Conservation (phyloP, 805 yeast species). For the Spathaspora sp. region DNA sequence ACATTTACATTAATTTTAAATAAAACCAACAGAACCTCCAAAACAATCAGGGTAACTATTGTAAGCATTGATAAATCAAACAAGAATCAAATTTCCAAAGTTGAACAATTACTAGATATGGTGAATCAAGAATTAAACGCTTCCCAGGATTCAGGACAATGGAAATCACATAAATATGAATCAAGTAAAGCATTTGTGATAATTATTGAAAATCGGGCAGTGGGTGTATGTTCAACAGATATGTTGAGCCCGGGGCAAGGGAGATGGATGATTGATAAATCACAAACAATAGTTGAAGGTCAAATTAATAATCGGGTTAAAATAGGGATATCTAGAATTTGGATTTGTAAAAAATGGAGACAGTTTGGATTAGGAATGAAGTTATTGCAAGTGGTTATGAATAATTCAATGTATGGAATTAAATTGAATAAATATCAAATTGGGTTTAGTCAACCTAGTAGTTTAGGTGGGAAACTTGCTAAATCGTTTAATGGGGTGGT, state of each 20-base stretch:
- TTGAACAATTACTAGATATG: conserved; percentile 38
- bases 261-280: conserved; percentile 57
- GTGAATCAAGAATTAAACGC: conserved; percentile 64
- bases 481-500: conserved; percentile 48
- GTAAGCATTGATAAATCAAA: conserved; percentile 17
- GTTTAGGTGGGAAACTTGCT: conserved; percentile 60
- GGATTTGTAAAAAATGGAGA: conserved; percentile 46
- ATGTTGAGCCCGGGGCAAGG: conserved; percentile 33
- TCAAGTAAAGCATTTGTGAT: conserved; percentile 43
- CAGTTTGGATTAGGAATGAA: conserved; percentile 46
- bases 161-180: conserved; percentile 20
- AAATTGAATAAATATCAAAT: conserved; percentile 38
- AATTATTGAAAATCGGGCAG: conserved; percentile 41
- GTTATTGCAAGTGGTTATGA: conserved; percentile 42
- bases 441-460: conserved; percentile 74
- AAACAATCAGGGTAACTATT: neutral
- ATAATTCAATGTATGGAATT: conserved; percentile 48
- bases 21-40: neutral
- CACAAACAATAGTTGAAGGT: conserved; percentile 48
- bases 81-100: conserved; percentile 20
- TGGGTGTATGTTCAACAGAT: conserved; percentile 58
- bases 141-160: conserved; percentile 30
- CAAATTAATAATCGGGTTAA: conserved; percentile 32
- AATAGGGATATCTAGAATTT: conserved; percentile 39
- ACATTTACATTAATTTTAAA: neutral